phyloP scores from a whole-genome alignment of 2,329 filamentous ascomycete genomes.

The Penicillium sp. region DNA sequence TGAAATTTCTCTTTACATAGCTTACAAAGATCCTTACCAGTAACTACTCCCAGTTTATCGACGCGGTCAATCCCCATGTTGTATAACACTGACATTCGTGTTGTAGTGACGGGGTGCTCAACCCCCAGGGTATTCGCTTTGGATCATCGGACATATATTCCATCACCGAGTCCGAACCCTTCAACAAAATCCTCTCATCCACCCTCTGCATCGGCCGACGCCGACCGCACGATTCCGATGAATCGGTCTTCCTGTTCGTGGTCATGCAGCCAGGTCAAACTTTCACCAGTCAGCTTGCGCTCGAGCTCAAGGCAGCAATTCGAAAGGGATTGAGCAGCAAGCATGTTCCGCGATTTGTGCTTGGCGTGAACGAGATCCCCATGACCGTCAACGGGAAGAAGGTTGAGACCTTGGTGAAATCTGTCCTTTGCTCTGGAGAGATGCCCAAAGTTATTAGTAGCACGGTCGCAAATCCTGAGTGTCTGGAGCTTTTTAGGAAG shows the following conservation, averaged over 20 bases:
- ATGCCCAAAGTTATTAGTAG: conserved; percentile 15
- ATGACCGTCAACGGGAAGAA: conserved; percentile 22
- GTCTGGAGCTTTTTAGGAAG: conserved; percentile 15
- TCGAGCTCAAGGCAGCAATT: conserved; percentile 17
- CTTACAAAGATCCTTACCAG: no score
- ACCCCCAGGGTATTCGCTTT: conserved; percentile 52
- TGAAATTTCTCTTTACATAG: no score
- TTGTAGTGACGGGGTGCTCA: conserved; percentile 48
- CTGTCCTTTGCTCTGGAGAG: conserved; percentile 14
- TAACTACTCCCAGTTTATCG: no score
- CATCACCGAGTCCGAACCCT: conserved; percentile 47
- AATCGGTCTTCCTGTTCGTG: conserved; percentile 18
- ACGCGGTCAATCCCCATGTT: not conserved
- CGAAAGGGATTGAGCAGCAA: conserved; percentile 19
- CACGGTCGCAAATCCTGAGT: conserved; percentile 16
- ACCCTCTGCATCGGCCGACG: conserved; percentile 19
- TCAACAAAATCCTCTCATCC: conserved; percentile 28
- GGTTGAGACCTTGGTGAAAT: conserved; percentile 17
- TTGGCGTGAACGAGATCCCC: conserved; percentile 16
- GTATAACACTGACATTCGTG: conserved; percentile 1
- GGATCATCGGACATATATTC: conserved; percentile 51
- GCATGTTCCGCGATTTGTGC: conserved; percentile 21
- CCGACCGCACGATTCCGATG: conserved; percentile 9
- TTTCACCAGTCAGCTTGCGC: conserved; percentile 10
- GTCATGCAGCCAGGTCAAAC: conserved; percentile 12